A percentile compares a stretch with the other conserved stretches of the same genome.
Evolutionary conservation across 2,329 filamentous ascomycete species (phyloP).

Genomic region (Blastomyces percursus): DNA sequence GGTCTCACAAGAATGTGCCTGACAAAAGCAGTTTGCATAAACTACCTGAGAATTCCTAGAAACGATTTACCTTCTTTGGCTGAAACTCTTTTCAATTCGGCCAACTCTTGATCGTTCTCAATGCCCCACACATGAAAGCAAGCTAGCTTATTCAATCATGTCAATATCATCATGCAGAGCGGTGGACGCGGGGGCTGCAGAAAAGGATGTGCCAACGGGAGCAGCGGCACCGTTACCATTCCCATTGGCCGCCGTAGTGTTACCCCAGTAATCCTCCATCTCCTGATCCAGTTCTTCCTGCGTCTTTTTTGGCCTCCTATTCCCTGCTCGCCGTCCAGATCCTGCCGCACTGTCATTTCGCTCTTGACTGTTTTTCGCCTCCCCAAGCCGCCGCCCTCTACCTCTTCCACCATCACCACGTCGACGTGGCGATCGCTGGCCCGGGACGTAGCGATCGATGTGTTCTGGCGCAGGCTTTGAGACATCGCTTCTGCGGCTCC

Average conservation of each 20-base stretch:
- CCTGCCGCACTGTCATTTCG: slow-evolving; percentile 18
- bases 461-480: slow-evolving; percentile 50
- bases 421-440: slow-evolving; percentile 35
- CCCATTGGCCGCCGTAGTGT: slow-evolving; percentile 22
- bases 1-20: neutral
- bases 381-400: slow-evolving; percentile 37
- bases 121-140: neutral
- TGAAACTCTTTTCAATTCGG: neutral
- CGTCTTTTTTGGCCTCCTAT: slow-evolving; percentile 62
- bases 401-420: slow-evolving; percentile 43
- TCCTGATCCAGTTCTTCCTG: slow-evolving; percentile 90
- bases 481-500: slow-evolving; percentile 42
- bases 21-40: neutral
- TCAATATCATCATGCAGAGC: slow-evolving; percentile 15
- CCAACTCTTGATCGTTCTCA: neutral
- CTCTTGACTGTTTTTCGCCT: slow-evolving; percentile 31
- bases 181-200: slow-evolving; percentile 4
- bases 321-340: slow-evolving; percentile 36
- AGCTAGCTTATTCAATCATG: slow-evolving; percentile 12
- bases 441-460: slow-evolving; percentile 71
- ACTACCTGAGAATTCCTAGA: neutral
- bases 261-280: slow-evolving; percentile 85
- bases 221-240: slow-evolving; percentile 1
- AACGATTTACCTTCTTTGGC: neutral
- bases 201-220: neutral